Percentiles rank a stretch among this genome's conserved stretches.
Conservation (phyloP, 2,329 filamentous ascomycete genomes). For the Lasiodiplodia sp. region DNA sequence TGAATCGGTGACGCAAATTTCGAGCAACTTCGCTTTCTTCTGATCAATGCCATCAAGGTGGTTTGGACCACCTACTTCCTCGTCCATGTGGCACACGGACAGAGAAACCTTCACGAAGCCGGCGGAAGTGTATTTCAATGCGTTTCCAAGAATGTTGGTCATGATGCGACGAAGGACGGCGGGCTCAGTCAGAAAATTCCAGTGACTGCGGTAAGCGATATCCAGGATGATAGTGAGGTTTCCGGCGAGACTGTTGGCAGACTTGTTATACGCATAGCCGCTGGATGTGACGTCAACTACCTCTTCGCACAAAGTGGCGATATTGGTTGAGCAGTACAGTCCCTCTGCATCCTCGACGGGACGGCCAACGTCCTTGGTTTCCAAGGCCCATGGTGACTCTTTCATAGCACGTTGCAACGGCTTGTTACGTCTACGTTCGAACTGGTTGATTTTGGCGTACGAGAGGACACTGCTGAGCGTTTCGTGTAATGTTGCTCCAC, state of each 20-base stretch:
- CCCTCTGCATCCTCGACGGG: neutral
- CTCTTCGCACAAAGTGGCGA: conserved; percentile 22
- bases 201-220: neutral
- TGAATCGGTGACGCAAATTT: conserved; percentile 46
- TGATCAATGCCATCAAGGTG: conserved; percentile 33
- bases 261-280: conserved; percentile 9
- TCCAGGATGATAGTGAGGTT: conserved; percentile 18
- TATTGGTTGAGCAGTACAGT: neutral
- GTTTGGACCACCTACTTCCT: conserved; percentile 10
- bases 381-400: neutral
- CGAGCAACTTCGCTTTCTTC: conserved; percentile 17
- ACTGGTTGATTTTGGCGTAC: conserved; percentile 45
- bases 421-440: conserved; percentile 31
- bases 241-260: neutral
- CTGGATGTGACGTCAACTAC: conserved; percentile 15
- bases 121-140: conserved; percentile 47
- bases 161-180: conserved; percentile 41
- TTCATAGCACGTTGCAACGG: conserved; percentile 29
- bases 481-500: conserved; percentile 51
- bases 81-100: conserved; percentile 34
- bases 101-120: conserved; percentile 48
- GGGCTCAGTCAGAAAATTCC: conserved; percentile 44
- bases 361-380: conserved; percentile 1
- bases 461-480: conserved; percentile 45
- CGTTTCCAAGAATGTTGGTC: conserved; percentile 51